Evolutionary conservation across 768 basidiomycete species (phyloP), one percentile per base, ranked within the genome.

Genomic region (Hirschioporus abietinus): DNA sequence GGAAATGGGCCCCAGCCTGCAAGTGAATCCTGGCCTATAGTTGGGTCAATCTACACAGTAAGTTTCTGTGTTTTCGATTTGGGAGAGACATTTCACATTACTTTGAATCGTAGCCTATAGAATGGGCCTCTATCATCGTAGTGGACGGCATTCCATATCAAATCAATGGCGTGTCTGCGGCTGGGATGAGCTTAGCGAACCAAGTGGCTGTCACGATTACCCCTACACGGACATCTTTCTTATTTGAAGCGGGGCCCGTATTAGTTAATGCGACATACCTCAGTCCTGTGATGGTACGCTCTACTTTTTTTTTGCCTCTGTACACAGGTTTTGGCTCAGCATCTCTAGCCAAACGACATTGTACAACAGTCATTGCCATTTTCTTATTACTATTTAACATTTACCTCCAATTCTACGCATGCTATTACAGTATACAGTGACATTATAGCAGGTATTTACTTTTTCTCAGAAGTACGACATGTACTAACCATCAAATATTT

Each of bases 391-490:
- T 69, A 74, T 9, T 76, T 74, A 6, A 36, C 27, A 2, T 70
- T 78, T 0, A 68, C 71, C n/a, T 78, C 80, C 61, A 76, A 74
- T 8, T 66, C 67, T 12, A 23, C 72, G 18, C 80, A 81, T 66
- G 12, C 30, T 9, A 74, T 79, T 5, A 76, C 80, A 65, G 70
- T 80, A 1, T 80, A 80, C 66, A 73, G 77, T 0, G 80, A 81
- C 66, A 75, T 81, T 58, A 79, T 74, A 61, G 77, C 72, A 30
- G 30, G 30, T 30, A 30, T 30, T 2, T 8, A 30, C 30, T 30
- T 3, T 30, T 30, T 30, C 2, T 30, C 30, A 30, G 8, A 30
- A 30, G 30, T 30, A 30, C 8, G 8, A 2, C 30, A 30, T 30
- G 30, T 3, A 8, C 30, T 30, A 30, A 30, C 8, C 30, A 30